Conservation (phyloP, 2,329 filamentous ascomycete species). For the Claviceps monticola region DNA sequence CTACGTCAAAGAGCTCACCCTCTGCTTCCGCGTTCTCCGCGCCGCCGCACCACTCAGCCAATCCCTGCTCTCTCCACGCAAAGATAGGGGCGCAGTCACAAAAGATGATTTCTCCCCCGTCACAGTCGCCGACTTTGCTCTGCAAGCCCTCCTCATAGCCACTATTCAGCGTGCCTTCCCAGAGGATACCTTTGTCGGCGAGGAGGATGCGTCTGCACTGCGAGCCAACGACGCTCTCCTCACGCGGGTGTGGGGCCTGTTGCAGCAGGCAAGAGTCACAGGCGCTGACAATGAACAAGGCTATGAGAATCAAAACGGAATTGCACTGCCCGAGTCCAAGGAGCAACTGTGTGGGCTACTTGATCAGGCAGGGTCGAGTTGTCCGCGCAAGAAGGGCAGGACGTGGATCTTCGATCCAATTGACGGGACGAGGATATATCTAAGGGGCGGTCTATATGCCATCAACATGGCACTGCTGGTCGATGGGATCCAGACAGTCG, state of each 20-base stretch:
- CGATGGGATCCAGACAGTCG: slow-evolving; percentile 34
- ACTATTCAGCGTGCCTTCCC: slow-evolving; percentile 38
- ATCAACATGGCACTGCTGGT: slow-evolving; percentile 41
- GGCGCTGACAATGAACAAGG: slow-evolving; percentile 8
- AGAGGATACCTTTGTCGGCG: slow-evolving; percentile 37
- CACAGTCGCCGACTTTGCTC: slow-evolving; percentile 45
- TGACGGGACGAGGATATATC: slow-evolving; percentile 44
- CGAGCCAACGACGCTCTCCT: slow-evolving; percentile 27
- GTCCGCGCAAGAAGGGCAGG: slow-evolving; percentile 23
- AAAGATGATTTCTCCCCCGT: slow-evolving; percentile 44
- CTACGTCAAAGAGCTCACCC: slow-evolving; percentile 27
- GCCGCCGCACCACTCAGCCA: slow-evolving; percentile 36
- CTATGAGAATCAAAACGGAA: slow-evolving; percentile 3
- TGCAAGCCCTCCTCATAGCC: slow-evolving; percentile 39
- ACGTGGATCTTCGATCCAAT: slow-evolving; percentile 49
- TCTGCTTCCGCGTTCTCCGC: slow-evolving; percentile 29
- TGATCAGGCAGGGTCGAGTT: slow-evolving; percentile 33
- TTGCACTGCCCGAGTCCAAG: slow-evolving; percentile 21
- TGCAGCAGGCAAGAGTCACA: slow-evolving; percentile 19
- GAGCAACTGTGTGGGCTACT: slow-evolving; percentile 39
- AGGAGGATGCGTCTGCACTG: slow-evolving; percentile 38
- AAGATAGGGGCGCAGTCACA: slow-evolving; percentile 34
- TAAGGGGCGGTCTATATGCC: slow-evolving; percentile 39
- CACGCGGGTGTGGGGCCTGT: slow-evolving; percentile 32
- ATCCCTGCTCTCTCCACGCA: slow-evolving; percentile 27